Evolutionary conservation across 169 alveolate species (phyloP).

Genomic region (Plasmodium blacklocki): DNA sequence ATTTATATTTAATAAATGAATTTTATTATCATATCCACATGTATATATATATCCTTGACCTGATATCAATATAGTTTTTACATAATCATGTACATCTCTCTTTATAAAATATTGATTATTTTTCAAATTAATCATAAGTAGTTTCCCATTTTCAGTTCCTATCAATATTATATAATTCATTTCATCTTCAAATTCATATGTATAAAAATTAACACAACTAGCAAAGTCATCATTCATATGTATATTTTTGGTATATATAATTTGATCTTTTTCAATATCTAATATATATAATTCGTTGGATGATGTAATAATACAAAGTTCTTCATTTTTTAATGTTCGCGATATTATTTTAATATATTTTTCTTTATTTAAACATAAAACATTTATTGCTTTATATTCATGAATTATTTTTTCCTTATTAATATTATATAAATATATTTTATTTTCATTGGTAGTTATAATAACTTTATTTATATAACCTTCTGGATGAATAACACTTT

Average conservation of each 20-base stretch:
- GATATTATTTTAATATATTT: conserved; percentile 29
- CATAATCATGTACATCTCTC: conserved; percentile 45
- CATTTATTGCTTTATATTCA: conserved; percentile 69
- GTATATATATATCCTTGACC: conserved; percentile 66
- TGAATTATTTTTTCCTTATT: conserved; percentile 78
- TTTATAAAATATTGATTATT: conserved; percentile 40
- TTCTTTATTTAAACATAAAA: conserved; percentile 38
- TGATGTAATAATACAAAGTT: conserved; percentile 39
- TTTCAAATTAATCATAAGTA: conserved; percentile 48
- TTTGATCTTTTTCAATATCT: conserved; percentile 75
- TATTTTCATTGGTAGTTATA: conserved; percentile 75
- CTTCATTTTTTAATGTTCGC: conserved; percentile 16
- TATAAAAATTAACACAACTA: conserved; percentile 44
- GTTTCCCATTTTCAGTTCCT: conserved; percentile 54
- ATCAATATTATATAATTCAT: conserved; percentile 4
- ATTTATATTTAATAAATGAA: conserved; percentile 43
- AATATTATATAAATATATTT: conserved; percentile 79
- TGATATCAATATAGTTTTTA: conserved; percentile 56
- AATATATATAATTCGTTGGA: conserved; percentile 70
- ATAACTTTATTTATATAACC: conserved; percentile 83
- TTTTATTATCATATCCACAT: conserved; percentile 63
- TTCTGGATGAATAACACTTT: conserved; percentile 75
- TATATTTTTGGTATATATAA: conserved; percentile 78
- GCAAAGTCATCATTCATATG: conserved; percentile 75
- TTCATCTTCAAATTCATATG: conserved; percentile 30